Conservation (phyloP, 2,329 filamentous ascomycete species). For the Ophiognomonia clavigignenti-juglandacearum region DNA sequence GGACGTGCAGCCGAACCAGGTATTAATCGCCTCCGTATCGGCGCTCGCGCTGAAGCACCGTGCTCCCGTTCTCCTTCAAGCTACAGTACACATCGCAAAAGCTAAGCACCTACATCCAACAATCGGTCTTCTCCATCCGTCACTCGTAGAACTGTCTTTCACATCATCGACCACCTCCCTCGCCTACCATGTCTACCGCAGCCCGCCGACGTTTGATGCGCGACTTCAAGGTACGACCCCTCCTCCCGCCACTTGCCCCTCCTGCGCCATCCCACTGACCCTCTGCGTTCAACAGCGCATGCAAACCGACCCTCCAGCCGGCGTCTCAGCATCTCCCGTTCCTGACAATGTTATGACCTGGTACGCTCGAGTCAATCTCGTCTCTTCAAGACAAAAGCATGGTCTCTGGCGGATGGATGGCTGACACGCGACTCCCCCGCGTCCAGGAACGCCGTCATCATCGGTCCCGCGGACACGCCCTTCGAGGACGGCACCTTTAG, state of each 20-base stretch:
- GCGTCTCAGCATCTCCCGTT: slow-evolving; percentile 92
- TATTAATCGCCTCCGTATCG: too few species aligned
- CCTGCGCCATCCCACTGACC: slow-evolving; percentile 18
- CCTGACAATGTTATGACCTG: slow-evolving; percentile 97
- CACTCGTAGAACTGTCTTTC: background rate
- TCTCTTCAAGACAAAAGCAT: too few species aligned
- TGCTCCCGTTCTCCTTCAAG: too few species aligned
- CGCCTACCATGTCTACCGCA: slow-evolving; percentile 69
- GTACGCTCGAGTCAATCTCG: slow-evolving; percentile 40
- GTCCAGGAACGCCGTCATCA: slow-evolving; percentile 86
- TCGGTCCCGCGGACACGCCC: slow-evolving; percentile 91
- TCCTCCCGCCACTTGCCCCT: slow-evolving; percentile 7
- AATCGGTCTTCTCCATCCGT: background rate
- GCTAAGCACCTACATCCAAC: too few species aligned
- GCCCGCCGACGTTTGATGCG: slow-evolving; percentile 96
- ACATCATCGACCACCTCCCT: background rate
- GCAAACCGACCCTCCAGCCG: slow-evolving; percentile 97
- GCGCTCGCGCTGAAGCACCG: too few species aligned
- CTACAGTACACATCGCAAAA: too few species aligned
- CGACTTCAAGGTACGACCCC: slow-evolving; percentile 80
- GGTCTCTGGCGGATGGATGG: background rate
- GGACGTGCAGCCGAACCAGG: too few species aligned
- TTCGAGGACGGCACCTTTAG: slow-evolving; percentile 98
- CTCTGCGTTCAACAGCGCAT: slow-evolving; percentile 68
- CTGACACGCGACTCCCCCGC: slow-evolving; percentile 31